Evolutionary conservation across 768 basidiomycete species (phyloP), one percentile per base, ranked within the genome.

Genomic region (Rossbeevera mucosa): DNA sequence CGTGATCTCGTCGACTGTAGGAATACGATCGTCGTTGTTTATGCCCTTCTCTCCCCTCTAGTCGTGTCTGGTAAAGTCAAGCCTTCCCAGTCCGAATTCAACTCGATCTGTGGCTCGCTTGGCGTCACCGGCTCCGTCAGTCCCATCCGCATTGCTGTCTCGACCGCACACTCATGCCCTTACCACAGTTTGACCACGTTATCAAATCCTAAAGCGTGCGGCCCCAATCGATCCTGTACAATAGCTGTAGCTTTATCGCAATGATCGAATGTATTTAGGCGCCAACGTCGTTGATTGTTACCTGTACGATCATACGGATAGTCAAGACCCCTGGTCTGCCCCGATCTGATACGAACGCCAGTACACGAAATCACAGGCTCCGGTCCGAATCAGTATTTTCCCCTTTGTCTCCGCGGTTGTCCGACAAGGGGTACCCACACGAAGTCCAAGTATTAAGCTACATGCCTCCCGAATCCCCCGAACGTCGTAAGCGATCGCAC

Each of bases 61-160:
- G 85, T 86, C 57, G 74, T 79, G 65, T 71, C 72, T 11, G 81
- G 76, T 7, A 57, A 18, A 0, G 31, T 13, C 4, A 75, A 59
- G 52, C 76, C 84, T 13, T 78, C 77, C 8, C 54, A 67, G 7
- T 52, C 59, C 0, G 85, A 86, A 58, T 85, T 82, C 66, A 63
- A 70, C 30, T 63, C 64, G 22, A 70, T 86, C 52, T 77, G 80
- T 0, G 8, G 11, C 0, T 75, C 61, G 3, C 70, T 86, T 20
- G 68, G 62, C 16, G 73, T 84, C 58, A 59, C 65, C 22, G 54
- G 43, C 28, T 31, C 61, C 8, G 79, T 80, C 52, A 51, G 59
- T 61, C 7, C 8, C 22, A 21, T 12, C 13, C 1, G n/a, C 2
- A 5, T 12, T 30, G 6, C 12, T 16, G 7, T 24, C 12, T 13